These are phyloP conservation scores for Ceratocystiopsis sp. DNA, from an alignment of 2,329 filamentous ascomycete species.

Conservation along the genomic window DNA sequence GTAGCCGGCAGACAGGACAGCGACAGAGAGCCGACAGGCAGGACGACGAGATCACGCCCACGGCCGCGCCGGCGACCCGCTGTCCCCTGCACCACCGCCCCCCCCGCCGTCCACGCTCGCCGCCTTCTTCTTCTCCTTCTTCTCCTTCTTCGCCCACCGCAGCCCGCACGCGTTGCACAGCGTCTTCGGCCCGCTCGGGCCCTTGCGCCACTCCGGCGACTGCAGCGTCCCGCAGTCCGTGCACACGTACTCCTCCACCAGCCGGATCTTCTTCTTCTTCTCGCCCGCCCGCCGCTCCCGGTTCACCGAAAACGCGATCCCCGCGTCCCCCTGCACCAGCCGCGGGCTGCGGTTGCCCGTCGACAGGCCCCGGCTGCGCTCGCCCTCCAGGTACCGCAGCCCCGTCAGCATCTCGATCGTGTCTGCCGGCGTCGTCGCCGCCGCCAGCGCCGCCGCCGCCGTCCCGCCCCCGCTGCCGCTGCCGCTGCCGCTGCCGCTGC, in stretches of 20 bases:
- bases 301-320: slow-evolving; percentile 69
- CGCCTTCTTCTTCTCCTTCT: slow-evolving; percentile 34
- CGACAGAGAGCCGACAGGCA: background rate
- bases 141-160: slow-evolving; percentile 65
- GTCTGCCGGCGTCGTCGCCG: slow-evolving; percentile 50
- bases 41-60: background rate
- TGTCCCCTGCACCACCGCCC: background rate
- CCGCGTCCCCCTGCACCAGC: slow-evolving; percentile 69
- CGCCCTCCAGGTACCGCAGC: slow-evolving; percentile 71
- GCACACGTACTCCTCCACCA: slow-evolving; percentile 78
- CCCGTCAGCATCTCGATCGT: slow-evolving; percentile 90
- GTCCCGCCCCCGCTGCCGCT: background rate
- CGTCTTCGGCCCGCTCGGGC: slow-evolving; percentile 82
- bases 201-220: slow-evolving; percentile 91
- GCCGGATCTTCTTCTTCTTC: slow-evolving; percentile 80
- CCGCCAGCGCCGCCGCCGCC: background rate
- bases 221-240: slow-evolving; percentile 89
- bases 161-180: slow-evolving; percentile 87
- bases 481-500: background rate
- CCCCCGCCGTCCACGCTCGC: slow-evolving; percentile 4
- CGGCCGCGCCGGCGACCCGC: background rate
- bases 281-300: slow-evolving; percentile 54
- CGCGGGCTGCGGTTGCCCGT: slow-evolving; percentile 69
- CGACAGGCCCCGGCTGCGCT: slow-evolving; percentile 73
- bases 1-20: background rate